phyloP scores from a whole-genome alignment of 2,329 filamentous ascomycete species.

The Polytolypa hystricis region DNA sequence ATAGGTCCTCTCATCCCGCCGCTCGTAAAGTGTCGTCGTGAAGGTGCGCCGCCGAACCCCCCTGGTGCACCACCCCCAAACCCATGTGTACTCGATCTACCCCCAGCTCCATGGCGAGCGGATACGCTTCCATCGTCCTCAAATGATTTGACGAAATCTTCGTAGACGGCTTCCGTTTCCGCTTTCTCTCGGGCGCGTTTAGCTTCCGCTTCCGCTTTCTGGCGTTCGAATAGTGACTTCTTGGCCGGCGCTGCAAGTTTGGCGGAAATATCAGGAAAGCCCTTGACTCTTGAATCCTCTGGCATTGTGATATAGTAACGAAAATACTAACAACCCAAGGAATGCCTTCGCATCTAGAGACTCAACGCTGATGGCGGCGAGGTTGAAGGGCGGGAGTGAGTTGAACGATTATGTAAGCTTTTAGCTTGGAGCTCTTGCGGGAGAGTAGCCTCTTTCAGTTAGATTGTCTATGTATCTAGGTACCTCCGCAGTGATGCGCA shows the following conservation, averaged over 20 bases:
- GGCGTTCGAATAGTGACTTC: conserved; percentile 78
- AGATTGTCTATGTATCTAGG: too few relatives aligned
- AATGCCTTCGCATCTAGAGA: too few relatives aligned
- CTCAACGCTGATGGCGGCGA: too few relatives aligned
- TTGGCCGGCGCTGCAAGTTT: conserved; percentile 73
- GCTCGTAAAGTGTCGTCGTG: conserved; percentile 52
- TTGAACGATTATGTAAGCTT: too few relatives aligned
- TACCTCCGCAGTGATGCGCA: too few relatives aligned
- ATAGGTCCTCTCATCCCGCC: conserved; percentile 38
- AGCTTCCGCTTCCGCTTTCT: conserved; percentile 79
- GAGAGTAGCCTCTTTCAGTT: too few relatives aligned
- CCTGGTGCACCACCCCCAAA: conserved; percentile 23
- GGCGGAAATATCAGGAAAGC: conserved; percentile 60
- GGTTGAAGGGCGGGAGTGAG: too few relatives aligned
- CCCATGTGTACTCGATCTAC: conserved; percentile 18
- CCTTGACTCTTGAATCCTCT: conserved; percentile 27
- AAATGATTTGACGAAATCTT: conserved; percentile 71
- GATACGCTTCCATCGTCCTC: conserved; percentile 31
- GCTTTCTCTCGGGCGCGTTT: conserved; percentile 75
- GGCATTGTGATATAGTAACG: conserved; percentile 23
- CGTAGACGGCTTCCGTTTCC: conserved; percentile 76
- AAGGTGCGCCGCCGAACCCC: conserved; percentile 27
- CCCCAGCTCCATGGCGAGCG: conserved; percentile 10
- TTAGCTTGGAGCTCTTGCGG: too few relatives aligned
- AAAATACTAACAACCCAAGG: too few relatives aligned